Evolutionary conservation across 805 yeast genomes (phyloP).

Genomic region (Myxozyma monticola): DNA sequence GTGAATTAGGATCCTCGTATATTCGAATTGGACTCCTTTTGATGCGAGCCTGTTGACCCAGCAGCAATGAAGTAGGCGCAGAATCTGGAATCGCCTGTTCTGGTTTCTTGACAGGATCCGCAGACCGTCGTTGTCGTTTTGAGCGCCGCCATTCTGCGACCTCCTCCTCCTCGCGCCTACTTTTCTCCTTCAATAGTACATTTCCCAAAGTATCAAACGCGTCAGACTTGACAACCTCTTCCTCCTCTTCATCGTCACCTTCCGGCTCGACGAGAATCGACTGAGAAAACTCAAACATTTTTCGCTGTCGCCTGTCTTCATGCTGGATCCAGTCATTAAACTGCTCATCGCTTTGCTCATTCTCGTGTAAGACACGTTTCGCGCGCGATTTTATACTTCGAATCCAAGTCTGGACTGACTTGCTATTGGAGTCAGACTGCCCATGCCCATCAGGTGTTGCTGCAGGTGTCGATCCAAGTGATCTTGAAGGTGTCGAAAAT

Average conservation of each 20-base stretch:
- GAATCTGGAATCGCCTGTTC: no score
- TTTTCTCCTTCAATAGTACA: constrained; percentile 14
- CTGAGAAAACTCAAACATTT: constrained; percentile 16
- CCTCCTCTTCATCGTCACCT: constrained; percentile 8
- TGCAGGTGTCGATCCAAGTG: constrained; percentile 1
- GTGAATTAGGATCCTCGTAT: constrained; percentile 16
- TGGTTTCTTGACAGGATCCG: no score
- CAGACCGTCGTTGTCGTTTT: constrained; percentile 10
- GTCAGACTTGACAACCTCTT: constrained; percentile 12
- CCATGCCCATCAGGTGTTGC: background rate
- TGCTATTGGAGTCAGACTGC: background rate
- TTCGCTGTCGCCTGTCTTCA: constrained; percentile 17
- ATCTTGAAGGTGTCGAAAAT: constrained; percentile 12
- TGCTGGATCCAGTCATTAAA: constrained; percentile 16
- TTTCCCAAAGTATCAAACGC: constrained; percentile 21
- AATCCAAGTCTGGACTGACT: constrained; percentile 24
- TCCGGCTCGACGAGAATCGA: constrained; percentile 5
- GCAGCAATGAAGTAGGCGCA: no score
- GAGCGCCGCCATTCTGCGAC: background rate
- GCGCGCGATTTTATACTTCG: constrained; percentile 12
- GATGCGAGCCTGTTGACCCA: background rate
- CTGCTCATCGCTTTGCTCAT: constrained; percentile 16
- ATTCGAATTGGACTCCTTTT: constrained; percentile 7
- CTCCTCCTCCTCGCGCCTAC: constrained; percentile 12
- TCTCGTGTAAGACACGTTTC: constrained; percentile 19